A percentile compares a stretch with the other conserved stretches of the same genome.
These are phyloP conservation scores for Volvariella surrecta DNA, from an alignment of 1,284 basidiomycete genomes.

Conservation along the genomic window DNA sequence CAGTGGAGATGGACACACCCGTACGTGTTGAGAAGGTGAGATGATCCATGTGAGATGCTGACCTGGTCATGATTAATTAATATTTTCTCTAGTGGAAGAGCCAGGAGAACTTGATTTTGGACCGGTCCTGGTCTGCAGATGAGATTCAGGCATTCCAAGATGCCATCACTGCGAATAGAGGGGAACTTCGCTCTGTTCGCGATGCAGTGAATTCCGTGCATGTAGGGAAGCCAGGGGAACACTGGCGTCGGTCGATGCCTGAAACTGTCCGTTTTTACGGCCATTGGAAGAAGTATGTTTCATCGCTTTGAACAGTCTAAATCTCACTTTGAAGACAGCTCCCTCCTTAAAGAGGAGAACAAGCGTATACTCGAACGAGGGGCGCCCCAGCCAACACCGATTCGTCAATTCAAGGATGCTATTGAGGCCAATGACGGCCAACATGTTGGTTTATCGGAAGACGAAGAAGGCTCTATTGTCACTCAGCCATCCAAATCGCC, in stretches of 20 bases:
- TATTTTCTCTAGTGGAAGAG: constrained; percentile 55
- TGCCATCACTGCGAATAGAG: constrained; percentile 60
- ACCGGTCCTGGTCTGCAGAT: constrained; percentile 64
- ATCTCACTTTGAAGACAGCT: constrained; percentile 25
- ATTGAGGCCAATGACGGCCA: constrained; percentile 30
- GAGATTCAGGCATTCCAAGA: constrained; percentile 73
- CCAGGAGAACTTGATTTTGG: constrained; percentile 54
- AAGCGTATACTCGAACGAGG: constrained; percentile 39
- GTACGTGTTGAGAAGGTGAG: constrained; percentile 53
- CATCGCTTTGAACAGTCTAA: constrained; percentile 6
- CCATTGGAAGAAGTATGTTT: constrained; percentile 72
- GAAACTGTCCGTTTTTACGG: constrained; percentile 83
- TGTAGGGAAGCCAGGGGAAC: too few relatives aligned
- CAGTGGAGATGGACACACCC: constrained; percentile 54
- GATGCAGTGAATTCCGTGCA: constrained; percentile 54
- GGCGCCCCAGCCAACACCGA: constrained; percentile 25
- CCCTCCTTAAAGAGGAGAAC: constrained; percentile 61
- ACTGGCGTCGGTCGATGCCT: constrained; percentile 40
- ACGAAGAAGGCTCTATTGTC: constrained; percentile 67
- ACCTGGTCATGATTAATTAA: background rate
- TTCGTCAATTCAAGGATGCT: constrained; percentile 30
- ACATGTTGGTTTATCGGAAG: constrained; percentile 44
- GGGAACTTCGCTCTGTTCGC: constrained; percentile 71
- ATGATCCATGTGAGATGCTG: background rate
- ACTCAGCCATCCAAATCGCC: constrained; percentile 45